Base-by-base conservation (phyloP, 2,329 filamentous ascomycete species). In the Alternaria sp. region DNA sequence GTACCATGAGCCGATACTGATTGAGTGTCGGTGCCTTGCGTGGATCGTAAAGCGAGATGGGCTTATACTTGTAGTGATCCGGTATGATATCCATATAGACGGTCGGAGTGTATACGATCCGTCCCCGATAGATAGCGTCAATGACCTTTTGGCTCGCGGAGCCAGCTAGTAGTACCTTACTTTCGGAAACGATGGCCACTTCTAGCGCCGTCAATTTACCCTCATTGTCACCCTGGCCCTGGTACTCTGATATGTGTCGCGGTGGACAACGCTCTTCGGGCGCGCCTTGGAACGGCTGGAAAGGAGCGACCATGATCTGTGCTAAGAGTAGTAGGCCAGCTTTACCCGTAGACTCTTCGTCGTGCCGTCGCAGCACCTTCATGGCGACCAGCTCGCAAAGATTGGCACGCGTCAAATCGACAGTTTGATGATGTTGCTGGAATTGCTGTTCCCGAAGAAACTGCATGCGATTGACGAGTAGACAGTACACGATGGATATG, bases 211-310 rank as follows among this genome's bases (percentile, higher is more conserved):
- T 93, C 60, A 95, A 80, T 56, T 90, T 92, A 67, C 88, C 79
- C 63, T 87, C 84, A 54, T 84, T 82, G 7, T 84, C 84, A 12
- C 82, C 79, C 55, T 82, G 79, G 14, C 81, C 80, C 41, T 82
- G 79, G 4, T 84, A 78, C 3, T 83, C 79, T 78, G 83, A 86
- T 62, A 79, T 78, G 30, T 81, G 80, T 18, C 86, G 83, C 68
- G 91, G 85, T 15, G 84, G 82, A 37, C 87, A 84, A 44, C 94
- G 86, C 59, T 91, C 86, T 1, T 85, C 81, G 0, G 93, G 93
- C 0, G 92, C 92, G 69, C 92, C 92, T 79, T 96, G 92, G 71
- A 96, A 96, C 2, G 93, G 92, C 72, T 94, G 90, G 72, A 96
- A 96, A 14, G 92, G 91, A 15, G 92, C 91, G 14, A 96, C 91